A percentile compares a stretch with the other conserved stretches of the same genome.
Conservation (phyloP, 768 basidiomycete genomes). For the Ramaria rubella region DNA sequence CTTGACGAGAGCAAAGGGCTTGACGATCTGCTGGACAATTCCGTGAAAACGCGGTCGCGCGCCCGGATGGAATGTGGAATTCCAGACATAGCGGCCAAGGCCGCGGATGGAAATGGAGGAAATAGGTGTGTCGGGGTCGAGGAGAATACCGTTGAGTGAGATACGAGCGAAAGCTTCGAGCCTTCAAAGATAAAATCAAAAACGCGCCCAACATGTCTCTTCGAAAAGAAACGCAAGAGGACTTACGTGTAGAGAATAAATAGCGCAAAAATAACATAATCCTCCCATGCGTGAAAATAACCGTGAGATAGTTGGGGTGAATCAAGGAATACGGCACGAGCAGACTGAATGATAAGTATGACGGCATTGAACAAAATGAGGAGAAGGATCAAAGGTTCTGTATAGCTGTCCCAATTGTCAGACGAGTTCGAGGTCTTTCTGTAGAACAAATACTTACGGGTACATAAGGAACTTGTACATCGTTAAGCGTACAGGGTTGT, state of each 20-base stretch:
- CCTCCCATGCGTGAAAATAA: conserved; percentile 88
- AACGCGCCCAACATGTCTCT: too few species aligned
- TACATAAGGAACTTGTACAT: conserved; percentile 66
- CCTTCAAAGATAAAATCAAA: too few species aligned
- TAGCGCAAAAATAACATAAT: conserved; percentile 74
- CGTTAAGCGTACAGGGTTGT: conserved; percentile 52
- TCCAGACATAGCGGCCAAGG: background rate
- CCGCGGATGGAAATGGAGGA: conserved; percentile 3
- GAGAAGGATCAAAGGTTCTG: conserved; percentile 77
- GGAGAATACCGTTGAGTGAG: conserved; percentile 79
- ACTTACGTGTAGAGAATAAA: conserved; percentile 84
- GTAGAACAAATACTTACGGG: conserved; percentile 44
- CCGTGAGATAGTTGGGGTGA: conserved; percentile 34
- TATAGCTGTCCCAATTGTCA: conserved; percentile 48
- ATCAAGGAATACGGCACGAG: conserved; percentile 46
- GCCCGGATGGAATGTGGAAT: background rate
- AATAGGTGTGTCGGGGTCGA: conserved; percentile 71
- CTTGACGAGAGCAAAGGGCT: conserved; percentile 10
- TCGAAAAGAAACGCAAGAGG: too few species aligned
- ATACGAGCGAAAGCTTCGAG: conserved; percentile 85
- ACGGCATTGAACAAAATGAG: conserved; percentile 82
- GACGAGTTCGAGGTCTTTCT: background rate
- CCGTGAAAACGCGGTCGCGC: conserved; percentile 3
- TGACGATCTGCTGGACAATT: conserved; percentile 6
- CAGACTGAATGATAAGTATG: conserved; percentile 74